Base-by-base conservation (phyloP, 1,139 yeast species). In the Protomyces inouyei region DNA sequence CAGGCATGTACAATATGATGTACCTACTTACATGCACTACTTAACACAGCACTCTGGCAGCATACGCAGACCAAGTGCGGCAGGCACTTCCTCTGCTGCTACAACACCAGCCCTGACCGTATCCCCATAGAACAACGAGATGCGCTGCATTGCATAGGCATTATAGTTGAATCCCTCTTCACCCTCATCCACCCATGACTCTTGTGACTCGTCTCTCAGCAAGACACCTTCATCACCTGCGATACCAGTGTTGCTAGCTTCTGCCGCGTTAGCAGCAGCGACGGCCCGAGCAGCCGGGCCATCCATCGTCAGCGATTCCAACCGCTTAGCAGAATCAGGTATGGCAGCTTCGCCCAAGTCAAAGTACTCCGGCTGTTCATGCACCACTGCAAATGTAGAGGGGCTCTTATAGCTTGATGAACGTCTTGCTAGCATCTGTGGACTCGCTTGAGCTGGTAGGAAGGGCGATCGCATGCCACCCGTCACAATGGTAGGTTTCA, bases 81-180 rank as follows among this genome's bases (percentile, higher is more conserved):
- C 37, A 3, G 63, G 63, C 52, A 61, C 54, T 10, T 61, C 61
- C 4, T 21, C 56, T 18, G 25, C 64, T 3, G 23, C 18, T 32
- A 85, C 69, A 10, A 91, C 69, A 0, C 88, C 89, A 57, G 87
- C 79, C 61, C 82, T 81, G 46, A 87, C 76, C 72, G 88, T 73
- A 73, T 93, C 98, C 18, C 90, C 91, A 79, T 92, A 79, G 61
- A 87, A 82, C 36, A 90, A 76, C 14, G 83, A 84, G 8, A 87
- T 80, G 75, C 92, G 92, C 70, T 92, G 91, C 63, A 82, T 80
- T 4, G 95, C 79, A 74, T 91, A 93, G 65, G 82, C 81, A 68
- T 88, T 74, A 74, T 91, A 89, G 73, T 91, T 92, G 73, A 93
- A 93, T 57, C 84, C 83, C 70, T 85, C 82, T n/a, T 74, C 77